These are phyloP conservation scores for Cardiospermum halicacabum DNA, from an alignment of 345 rosid species.

Conservation along the genomic window DNA sequence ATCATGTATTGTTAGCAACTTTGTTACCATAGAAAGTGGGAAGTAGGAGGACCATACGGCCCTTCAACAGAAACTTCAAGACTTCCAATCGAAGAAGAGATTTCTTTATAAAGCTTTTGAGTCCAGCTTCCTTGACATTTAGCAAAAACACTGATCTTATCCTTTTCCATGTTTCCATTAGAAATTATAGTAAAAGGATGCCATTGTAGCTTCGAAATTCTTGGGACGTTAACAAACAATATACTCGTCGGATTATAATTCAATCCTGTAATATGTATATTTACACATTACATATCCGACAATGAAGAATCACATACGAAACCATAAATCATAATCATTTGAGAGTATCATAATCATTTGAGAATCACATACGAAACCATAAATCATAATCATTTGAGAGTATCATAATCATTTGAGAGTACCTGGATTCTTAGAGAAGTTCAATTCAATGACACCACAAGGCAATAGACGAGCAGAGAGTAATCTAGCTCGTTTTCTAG, in stretches of 20 bases:
- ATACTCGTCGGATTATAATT: constrained; percentile 24
- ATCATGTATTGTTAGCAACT: too few relatives aligned
- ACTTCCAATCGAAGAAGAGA: constrained; percentile 38
- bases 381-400: too few relatives aligned
- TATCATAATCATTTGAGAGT: too few relatives aligned
- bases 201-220: constrained; percentile 42
- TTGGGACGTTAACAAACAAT: constrained; percentile 39
- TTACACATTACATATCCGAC: too few relatives aligned
- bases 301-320: too few relatives aligned
- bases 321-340: too few relatives aligned
- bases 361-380: too few relatives aligned
- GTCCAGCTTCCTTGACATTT: constrained; percentile 49
- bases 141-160: constrained; percentile 25
- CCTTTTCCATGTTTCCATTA: constrained; percentile 31
- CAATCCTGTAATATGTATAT: constrained; percentile 20
- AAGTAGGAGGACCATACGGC: constrained; percentile 63
- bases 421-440: constrained; percentile 49
- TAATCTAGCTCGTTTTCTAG: constrained; percentile 33
- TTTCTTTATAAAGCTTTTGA: constrained; percentile 33
- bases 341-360: too few relatives aligned
- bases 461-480: constrained; percentile 53
- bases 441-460: constrained; percentile 41
- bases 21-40: constrained; percentile 43
- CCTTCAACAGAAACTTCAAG: constrained; percentile 67
- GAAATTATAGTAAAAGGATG: constrained; percentile 40